Evolutionary conservation across 1,139 yeast species (phyloP).

Genomic region (Taphrina populina): DNA sequence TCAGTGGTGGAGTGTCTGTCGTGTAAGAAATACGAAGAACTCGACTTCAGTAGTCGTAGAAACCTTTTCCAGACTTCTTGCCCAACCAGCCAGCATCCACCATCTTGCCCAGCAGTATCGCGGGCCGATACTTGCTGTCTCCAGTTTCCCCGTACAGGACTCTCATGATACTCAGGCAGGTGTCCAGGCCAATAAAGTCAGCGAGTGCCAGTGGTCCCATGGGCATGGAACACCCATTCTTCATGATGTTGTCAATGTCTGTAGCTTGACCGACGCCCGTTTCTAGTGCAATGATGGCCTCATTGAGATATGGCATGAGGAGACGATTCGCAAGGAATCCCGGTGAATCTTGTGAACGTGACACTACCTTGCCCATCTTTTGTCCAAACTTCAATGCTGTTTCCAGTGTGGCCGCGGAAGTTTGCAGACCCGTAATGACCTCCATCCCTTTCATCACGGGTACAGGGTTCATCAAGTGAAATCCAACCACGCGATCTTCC

Average conservation of each 20-base stretch:
- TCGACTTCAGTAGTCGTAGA: conserved; percentile 47
- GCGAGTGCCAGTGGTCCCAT: conserved; percentile 52
- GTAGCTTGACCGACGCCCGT: conserved; percentile 49
- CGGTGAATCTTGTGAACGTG: conserved; percentile 48
- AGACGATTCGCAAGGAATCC: conserved; percentile 51
- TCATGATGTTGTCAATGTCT: conserved; percentile 51
- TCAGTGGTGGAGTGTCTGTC: too few species aligned
- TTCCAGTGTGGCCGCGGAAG: conserved; percentile 46
- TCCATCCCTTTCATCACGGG: conserved; percentile 53
- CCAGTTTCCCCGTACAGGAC: conserved; percentile 49
- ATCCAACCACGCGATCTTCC: conserved; percentile 48
- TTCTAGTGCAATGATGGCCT: conserved; percentile 49
- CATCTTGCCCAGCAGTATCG: conserved; percentile 46
- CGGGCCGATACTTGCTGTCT: conserved; percentile 50
- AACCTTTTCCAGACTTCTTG: conserved; percentile 49
- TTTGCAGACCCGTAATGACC: conserved; percentile 49
- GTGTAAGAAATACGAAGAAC: too few species aligned
- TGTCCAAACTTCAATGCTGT: conserved; percentile 44
- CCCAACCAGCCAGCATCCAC: conserved; percentile 52
- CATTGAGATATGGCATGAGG: conserved; percentile 51
- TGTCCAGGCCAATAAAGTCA: conserved; percentile 51
- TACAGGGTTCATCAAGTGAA: conserved; percentile 53
- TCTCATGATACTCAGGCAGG: conserved; percentile 50
- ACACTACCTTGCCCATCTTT: conserved; percentile 47
- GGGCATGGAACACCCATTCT: conserved; percentile 53